Conservation (phyloP, 2,329 filamentous ascomycete genomes). For the Arthrinium puccinioides region DNA sequence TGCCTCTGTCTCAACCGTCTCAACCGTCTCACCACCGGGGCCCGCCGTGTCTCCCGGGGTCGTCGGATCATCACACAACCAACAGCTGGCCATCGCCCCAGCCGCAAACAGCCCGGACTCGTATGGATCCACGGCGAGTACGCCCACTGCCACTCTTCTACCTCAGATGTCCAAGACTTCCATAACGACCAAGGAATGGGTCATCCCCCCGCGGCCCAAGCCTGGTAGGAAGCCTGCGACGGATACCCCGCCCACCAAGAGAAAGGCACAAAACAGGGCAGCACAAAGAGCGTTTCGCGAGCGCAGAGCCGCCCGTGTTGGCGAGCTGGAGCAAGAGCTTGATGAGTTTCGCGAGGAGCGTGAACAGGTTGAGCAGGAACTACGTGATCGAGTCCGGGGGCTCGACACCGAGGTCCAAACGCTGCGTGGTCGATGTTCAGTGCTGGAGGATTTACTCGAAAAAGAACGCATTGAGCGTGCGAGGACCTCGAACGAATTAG, state of each 20-base stretch:
- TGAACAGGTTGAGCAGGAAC: constrained; percentile 48
- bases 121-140: constrained; percentile 41
- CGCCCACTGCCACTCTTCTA: constrained; percentile 32
- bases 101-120: constrained; percentile 8
- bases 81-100: constrained; percentile 21
- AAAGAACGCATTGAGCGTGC: constrained; percentile 45
- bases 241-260: constrained; percentile 85
- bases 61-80: constrained; percentile 8
- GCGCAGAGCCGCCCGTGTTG: constrained; percentile 75
- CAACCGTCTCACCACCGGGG: constrained; percentile 18
- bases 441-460: constrained; percentile 57
- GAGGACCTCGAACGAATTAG: constrained; percentile 20
- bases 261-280: constrained; percentile 89
- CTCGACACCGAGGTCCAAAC: constrained; percentile 62
- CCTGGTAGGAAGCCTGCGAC: constrained; percentile 91
- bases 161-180: constrained; percentile 40
- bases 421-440: constrained; percentile 53
- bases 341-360: constrained; percentile 52
- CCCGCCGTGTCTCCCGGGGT: constrained; percentile 19
- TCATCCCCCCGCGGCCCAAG: constrained; percentile 76
- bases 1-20: constrained; percentile 18
- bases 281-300: constrained; percentile 89
- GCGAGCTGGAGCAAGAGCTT: constrained; percentile 63
- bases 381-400: constrained; percentile 47
- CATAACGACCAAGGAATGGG: constrained; percentile 79